Evolutionary conservation across 495 filamentous ascomycete genomes (phyloP).

Genomic region (Podospora didyma): DNA sequence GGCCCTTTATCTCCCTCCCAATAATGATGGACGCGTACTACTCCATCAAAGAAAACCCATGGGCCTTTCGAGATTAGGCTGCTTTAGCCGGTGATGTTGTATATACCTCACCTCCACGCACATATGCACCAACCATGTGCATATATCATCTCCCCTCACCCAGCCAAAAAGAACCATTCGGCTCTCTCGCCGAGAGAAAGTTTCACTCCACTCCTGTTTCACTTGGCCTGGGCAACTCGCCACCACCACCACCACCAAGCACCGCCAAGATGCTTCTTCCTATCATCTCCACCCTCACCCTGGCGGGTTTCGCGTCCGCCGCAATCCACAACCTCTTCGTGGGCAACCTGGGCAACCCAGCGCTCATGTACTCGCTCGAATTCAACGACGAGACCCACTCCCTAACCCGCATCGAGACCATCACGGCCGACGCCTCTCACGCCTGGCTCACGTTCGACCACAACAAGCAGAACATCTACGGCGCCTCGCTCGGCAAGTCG

Average conservation of each 20-base stretch:
- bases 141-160: too few species aligned
- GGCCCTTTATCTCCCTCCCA: too few species aligned
- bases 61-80: too few species aligned
- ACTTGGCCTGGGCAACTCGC: too few species aligned
- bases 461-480: conserved; percentile 33
- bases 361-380: conserved; percentile 20
- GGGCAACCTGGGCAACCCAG: conserved; percentile 11
- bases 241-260: neutral
- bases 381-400: conserved; percentile 30
- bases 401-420: conserved; percentile 16
- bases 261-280: neutral
- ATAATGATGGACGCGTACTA: too few species aligned
- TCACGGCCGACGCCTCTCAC: conserved; percentile 17
- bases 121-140: too few species aligned
- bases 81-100: too few species aligned
- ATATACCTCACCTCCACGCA: too few species aligned
- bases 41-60: too few species aligned
- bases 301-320: neutral
- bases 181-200: too few species aligned
- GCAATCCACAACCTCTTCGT: conserved; percentile 12
- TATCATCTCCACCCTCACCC: neutral
- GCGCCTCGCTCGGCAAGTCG: conserved; percentile 19
- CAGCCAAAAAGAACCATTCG: too few species aligned
- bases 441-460: conserved; percentile 26
- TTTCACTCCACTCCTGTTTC: too few species aligned